Percentiles rank a stretch among this genome's conserved stretches.
phyloP scores from a whole-genome alignment of 495 filamentous ascomycete genomes.

The Hypoxylon rickii region DNA sequence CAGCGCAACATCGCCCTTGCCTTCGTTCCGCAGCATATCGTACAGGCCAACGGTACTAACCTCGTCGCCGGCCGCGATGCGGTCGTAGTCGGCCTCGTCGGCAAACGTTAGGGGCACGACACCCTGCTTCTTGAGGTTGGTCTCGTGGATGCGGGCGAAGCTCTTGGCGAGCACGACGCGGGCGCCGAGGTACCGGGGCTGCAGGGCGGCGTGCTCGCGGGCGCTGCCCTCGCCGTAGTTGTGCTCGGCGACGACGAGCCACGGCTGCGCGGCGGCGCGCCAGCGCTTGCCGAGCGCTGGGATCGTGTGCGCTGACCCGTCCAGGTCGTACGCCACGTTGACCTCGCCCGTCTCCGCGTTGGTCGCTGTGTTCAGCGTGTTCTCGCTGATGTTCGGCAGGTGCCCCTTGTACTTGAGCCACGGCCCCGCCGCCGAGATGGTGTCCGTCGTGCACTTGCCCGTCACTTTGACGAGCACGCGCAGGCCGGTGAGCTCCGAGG shows the following conservation, averaged over 20 bases:
- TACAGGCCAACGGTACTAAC: conserved; percentile 81
- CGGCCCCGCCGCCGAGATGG: conserved; percentile 94
- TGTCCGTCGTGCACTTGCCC: conserved; percentile 98
- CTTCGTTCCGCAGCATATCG: conserved; percentile 77
- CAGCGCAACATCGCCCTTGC: conserved; percentile 75
- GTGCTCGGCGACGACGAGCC: conserved; percentile 94
- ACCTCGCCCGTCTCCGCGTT: conserved; percentile 91
- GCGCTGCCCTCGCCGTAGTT: conserved; percentile 98
- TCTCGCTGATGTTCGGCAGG: conserved; percentile 93
- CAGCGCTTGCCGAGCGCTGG: conserved; percentile 84
- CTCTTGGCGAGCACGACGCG: conserved; percentile 85
- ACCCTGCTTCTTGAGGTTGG: conserved; percentile 98
- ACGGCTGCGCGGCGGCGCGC: conserved; percentile 70
- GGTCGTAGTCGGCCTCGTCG: conserved; percentile 84
- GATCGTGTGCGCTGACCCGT: conserved; percentile 68
- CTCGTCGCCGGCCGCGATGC: conserved; percentile 76
- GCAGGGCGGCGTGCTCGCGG: conserved; percentile 94
- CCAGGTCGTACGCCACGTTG: conserved; percentile 85
- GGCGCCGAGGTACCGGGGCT: conserved; percentile 90
- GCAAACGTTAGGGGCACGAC: conserved; percentile 91
- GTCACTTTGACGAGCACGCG: conserved; percentile 91
- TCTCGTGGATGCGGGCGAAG: conserved; percentile 97
- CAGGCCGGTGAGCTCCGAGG: conserved; percentile 70
- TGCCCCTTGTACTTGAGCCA: conserved; percentile 99
- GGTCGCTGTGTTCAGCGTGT: conserved; percentile 92